Evolutionary conservation across 768 basidiomycete genomes (phyloP).

Genomic region (Strobilomyces confusus): DNA sequence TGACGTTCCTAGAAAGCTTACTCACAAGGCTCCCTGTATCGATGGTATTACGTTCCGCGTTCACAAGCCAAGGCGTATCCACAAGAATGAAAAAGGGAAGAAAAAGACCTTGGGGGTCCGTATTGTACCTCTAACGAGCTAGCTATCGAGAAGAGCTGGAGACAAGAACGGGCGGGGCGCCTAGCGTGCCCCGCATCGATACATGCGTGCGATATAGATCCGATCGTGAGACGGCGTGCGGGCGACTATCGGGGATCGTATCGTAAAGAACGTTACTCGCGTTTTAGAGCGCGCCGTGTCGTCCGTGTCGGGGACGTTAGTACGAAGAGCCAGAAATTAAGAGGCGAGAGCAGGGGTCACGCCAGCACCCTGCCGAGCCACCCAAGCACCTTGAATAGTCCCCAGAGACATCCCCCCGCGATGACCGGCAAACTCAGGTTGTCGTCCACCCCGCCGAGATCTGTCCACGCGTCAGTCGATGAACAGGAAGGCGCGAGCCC

Average conservation of each 20-base stretch:
- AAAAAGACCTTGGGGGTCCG: background rate
- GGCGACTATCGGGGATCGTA: background rate
- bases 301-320: background rate
- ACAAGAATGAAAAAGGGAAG: background rate
- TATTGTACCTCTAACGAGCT: background rate
- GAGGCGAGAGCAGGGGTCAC: background rate
- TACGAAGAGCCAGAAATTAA: background rate
- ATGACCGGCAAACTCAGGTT: constrained; percentile 88
- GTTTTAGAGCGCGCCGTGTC: background rate
- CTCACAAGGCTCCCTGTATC: too few species aligned
- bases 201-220: too few species aligned
- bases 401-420: constrained; percentile 70
- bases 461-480: constrained; percentile 36
- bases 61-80: too few species aligned
- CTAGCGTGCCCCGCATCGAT: background rate
- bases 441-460: constrained; percentile 82
- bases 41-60: too few species aligned
- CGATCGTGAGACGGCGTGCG: too few species aligned
- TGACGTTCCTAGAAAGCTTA: too few species aligned
- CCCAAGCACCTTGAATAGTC: constrained; percentile 42
- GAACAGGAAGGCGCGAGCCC: background rate
- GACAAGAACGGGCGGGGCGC: background rate
- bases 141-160: background rate
- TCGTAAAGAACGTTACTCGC: background rate
- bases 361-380: constrained; percentile 28